Evolutionary conservation across 345 rosid species (phyloP), one percentile per base, ranked within the genome.

Genomic region (Gossypium mustelinum): DNA sequence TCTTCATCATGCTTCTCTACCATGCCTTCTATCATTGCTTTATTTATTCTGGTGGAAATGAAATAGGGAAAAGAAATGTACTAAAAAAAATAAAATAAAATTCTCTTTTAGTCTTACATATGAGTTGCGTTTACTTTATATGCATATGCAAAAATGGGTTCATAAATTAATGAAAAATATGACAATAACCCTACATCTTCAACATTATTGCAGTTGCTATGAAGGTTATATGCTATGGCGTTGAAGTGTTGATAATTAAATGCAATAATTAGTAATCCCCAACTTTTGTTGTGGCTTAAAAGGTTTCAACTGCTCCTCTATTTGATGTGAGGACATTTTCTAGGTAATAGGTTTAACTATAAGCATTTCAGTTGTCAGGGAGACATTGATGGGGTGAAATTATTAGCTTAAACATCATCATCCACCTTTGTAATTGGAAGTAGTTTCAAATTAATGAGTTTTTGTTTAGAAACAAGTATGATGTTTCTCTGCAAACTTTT

Each of bases 351-450:
- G 67, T 43, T 72, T 76, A 73, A 80, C 66, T 64, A 13, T 66
- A 27, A 68, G 45, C 47, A 73, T 73, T 18, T 73, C 44, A 11
- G 0, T 59, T 3, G 66, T 74, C 57, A 27, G 17, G 50, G 24
- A 54, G 18, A 75, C 18, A 70, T 70, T 73, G 57, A 77, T 65
- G 76, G 29, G 27, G 69, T 5, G 41, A 59, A 66, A 34, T 74
- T 57, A 50, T 50, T 73, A 41, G 39, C 9, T 43, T n/a, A 50
- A 72, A 57, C 11, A 16, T 57, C 20, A 27, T 18, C 66, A 74
- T 70, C 84, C 39, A 67, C 79, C 78, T 47, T 55, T 55, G 54
- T 76, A 70, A 76, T 76, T 70, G 72, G 75, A 57, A 20, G 14
- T 18, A 56, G 12, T 56, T 56, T n/a, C 25, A 56, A 56, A n/a